Conservation (phyloP, 306 rosid species). For the Pterocarpus macrocarpus region DNA sequence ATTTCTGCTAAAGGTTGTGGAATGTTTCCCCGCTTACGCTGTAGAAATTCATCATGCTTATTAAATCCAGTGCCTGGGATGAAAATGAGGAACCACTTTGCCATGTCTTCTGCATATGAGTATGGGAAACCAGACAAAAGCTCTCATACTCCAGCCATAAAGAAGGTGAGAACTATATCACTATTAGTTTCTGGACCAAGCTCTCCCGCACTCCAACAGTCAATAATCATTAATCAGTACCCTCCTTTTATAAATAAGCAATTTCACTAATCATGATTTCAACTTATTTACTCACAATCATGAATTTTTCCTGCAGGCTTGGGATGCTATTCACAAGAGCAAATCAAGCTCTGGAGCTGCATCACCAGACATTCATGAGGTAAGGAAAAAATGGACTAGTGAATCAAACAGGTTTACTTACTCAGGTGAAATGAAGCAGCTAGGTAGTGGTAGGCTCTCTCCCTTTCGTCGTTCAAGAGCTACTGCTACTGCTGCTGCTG, state of each 20-base stretch:
- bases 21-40: conserved; percentile 63
- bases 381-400: conserved; percentile 57
- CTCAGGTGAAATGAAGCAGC: conserved; percentile 67
- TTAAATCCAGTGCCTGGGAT: conserved; percentile 66
- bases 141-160: conserved; percentile 56
- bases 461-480: conserved; percentile 67
- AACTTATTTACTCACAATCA: conserved; percentile 26
- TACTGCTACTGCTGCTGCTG: conserved; percentile 13
- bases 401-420: conserved; percentile 61
- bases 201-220: conserved; percentile 13
- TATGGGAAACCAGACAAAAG: conserved; percentile 55
- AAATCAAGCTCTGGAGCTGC: conserved; percentile 56
- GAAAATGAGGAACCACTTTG: conserved; percentile 59
- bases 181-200: conserved; percentile 23
- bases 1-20: conserved; percentile 84
- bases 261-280: background rate
- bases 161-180: conserved; percentile 63
- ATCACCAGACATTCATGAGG: conserved; percentile 60
- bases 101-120: conserved; percentile 48
- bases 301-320: conserved; percentile 56
- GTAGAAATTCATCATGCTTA: conserved; percentile 68
- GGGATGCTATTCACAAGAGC: conserved; percentile 63
- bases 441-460: conserved; percentile 56
- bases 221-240: background rate
- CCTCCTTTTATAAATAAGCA: conserved; percentile 1